Evolutionary conservation across 2,329 filamentous ascomycete species (phyloP).

Genomic region (Gnomoniopsis smithogilvyi): DNA sequence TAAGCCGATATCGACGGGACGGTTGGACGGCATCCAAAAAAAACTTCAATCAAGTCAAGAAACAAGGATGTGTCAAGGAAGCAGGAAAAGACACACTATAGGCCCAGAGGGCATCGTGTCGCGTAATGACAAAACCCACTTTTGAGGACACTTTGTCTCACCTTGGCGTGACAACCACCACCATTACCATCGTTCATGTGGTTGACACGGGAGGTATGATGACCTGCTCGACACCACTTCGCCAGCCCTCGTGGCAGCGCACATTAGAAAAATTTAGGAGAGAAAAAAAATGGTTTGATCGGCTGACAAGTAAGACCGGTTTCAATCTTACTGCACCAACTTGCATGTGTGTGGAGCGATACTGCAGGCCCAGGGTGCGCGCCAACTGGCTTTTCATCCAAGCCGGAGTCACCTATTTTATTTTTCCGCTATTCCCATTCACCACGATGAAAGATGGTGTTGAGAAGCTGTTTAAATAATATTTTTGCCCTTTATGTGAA

Average conservation of each 20-base stretch:
- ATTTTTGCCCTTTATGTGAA: no score
- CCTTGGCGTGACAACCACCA: slow-evolving; percentile 9
- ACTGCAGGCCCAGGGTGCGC: neutral
- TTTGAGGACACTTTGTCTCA: slow-evolving; percentile 1
- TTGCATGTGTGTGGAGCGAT: neutral
- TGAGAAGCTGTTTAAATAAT: neutral
- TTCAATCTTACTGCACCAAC: neutral
- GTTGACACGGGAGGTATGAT: neutral
- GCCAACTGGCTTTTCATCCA: neutral
- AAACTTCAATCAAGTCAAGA: neutral
- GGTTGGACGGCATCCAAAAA: neutral
- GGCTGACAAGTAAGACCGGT: neutral
- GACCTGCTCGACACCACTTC: neutral
- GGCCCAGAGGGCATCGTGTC: neutral
- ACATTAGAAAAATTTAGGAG: no score
- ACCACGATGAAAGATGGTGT: neutral
- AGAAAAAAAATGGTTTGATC: no score
- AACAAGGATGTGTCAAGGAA: slow-evolving; percentile 1
- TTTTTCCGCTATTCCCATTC: neutral
- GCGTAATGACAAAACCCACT: neutral
- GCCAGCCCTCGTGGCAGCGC: neutral
- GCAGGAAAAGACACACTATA: neutral
- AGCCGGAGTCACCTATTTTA: neutral
- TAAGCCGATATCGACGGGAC: neutral
- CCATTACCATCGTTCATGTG: neutral